Percentiles rank a stretch among this genome's conserved stretches.
These are phyloP conservation scores for Diaporthe helianthi DNA, from an alignment of 2,329 filamentous ascomycete genomes.

Conservation along the genomic window DNA sequence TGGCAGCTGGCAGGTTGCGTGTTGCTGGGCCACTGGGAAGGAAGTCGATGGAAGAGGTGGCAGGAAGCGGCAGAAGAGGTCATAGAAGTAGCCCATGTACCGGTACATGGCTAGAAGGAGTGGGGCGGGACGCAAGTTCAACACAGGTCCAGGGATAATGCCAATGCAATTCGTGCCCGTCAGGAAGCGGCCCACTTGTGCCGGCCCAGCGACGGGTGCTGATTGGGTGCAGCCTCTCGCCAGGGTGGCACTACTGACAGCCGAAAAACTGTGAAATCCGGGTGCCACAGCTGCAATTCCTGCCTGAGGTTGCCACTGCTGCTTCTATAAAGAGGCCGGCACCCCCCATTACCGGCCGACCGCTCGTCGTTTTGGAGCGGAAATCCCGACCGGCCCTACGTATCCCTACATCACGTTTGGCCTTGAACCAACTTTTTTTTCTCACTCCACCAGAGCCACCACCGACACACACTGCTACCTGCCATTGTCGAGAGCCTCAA, in stretches of 20 bases:
- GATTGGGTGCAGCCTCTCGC: slow-evolving; percentile 26
- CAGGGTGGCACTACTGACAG: slow-evolving; percentile 24
- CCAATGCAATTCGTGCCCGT: slow-evolving; percentile 16
- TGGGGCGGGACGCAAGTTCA: slow-evolving; percentile 23
- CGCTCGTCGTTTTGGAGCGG: slow-evolving; percentile 56
- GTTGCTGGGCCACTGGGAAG: slow-evolving; percentile 17
- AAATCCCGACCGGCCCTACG: slow-evolving; percentile 64
- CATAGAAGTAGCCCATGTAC: slow-evolving; percentile 12
- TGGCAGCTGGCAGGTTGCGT: slow-evolving; percentile 3
- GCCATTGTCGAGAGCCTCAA: slow-evolving; percentile 29
- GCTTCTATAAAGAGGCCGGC: slow-evolving; percentile 30
- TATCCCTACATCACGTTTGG: slow-evolving; percentile 55
- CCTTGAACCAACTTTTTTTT: slow-evolving; percentile 47
- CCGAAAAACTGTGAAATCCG: slow-evolving; percentile 36
- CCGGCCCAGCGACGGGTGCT: neutral
- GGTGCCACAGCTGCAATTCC: slow-evolving; percentile 45
- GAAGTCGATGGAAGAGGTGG: neutral
- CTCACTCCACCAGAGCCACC: slow-evolving; percentile 44
- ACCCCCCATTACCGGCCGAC: slow-evolving; percentile 58
- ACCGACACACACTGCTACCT: slow-evolving; percentile 39
- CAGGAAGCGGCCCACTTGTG: slow-evolving; percentile 7
- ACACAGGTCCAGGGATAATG: slow-evolving; percentile 21
- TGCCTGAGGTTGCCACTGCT: slow-evolving; percentile 45
- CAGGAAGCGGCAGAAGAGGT: neutral
- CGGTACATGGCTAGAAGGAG: slow-evolving; percentile 22